These are phyloP conservation scores for Tricladium varicosporioides DNA, from an alignment of 2,329 filamentous ascomycete species.

Conservation along the genomic window DNA sequence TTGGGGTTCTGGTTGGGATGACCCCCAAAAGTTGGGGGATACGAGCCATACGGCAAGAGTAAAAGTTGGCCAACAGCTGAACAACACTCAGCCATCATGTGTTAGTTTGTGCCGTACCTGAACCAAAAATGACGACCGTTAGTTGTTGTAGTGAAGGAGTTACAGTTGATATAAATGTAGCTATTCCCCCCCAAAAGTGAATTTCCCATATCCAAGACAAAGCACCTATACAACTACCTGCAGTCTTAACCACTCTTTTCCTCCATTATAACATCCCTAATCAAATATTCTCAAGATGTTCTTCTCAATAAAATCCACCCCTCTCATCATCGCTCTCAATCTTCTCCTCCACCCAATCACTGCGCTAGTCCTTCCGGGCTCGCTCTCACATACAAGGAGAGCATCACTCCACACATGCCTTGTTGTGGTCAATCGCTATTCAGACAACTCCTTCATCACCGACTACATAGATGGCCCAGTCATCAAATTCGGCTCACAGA, in stretches of 20 bases:
- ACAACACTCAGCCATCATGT: no score
- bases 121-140: no score
- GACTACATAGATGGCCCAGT: no score
- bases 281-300: conserved; percentile 1
- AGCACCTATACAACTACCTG: background rate
- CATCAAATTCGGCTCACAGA: conserved; percentile 2
- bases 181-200: background rate
- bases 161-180: no score
- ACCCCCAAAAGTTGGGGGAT: no score
- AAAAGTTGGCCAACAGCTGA: no score
- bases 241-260: background rate
- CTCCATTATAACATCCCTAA: background rate
- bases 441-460: no score
- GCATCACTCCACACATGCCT: conserved; percentile 12
- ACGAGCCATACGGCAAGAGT: no score
- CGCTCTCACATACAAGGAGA: background rate
- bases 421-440: background rate
- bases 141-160: no score
- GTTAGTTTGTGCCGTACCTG: no score
- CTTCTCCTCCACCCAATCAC: background rate
- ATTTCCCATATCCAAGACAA: background rate
- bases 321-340: background rate
- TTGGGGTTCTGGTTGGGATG: background rate
- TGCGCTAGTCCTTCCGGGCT: conserved; percentile 2
- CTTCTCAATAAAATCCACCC: background rate